Evolutionary conservation across 2,329 filamentous ascomycete genomes (phyloP).

Genomic region (Rutstroemia sp.): DNA sequence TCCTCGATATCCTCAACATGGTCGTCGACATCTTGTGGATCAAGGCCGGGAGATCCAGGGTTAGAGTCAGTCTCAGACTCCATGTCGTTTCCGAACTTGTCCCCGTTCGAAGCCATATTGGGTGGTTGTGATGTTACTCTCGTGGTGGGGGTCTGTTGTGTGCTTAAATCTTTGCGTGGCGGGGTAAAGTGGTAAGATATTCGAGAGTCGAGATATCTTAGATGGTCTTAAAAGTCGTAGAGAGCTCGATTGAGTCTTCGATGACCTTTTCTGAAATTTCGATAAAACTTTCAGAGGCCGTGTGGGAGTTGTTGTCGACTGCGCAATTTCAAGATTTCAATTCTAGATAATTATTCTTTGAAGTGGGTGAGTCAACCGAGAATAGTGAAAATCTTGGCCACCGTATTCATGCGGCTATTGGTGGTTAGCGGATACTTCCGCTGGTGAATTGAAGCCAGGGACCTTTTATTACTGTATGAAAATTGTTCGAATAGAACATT

Average conservation of each 20-base stretch:
- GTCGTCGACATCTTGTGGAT: slow-evolving; percentile 48
- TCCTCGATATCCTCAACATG: slow-evolving; percentile 48
- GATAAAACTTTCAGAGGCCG: background rate
- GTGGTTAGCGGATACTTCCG: slow-evolving; percentile 1
- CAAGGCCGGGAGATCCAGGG: slow-evolving; percentile 47
- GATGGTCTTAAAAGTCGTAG: background rate
- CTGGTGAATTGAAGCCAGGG: background rate
- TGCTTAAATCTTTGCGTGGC: slow-evolving; percentile 9
- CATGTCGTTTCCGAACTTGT: slow-evolving; percentile 64
- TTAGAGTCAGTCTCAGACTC: slow-evolving; percentile 57
- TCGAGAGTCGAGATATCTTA: background rate
- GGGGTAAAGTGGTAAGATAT: slow-evolving; percentile 8
- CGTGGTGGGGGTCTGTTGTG: slow-evolving; percentile 7
- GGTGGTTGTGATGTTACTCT: slow-evolving; percentile 13
- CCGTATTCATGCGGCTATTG: background rate
- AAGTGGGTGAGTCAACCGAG: slow-evolving; percentile 12
- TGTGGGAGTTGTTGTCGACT: background rate
- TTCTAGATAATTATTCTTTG: slow-evolving; percentile 8
- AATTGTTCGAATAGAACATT: background rate
- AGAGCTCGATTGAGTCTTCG: background rate
- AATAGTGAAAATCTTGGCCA: slow-evolving; percentile 2
- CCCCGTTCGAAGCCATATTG: slow-evolving; percentile 38
- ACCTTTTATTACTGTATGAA: background rate
- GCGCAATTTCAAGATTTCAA: slow-evolving; percentile 1
- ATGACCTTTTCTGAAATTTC: background rate